phyloP scores from a whole-genome alignment of 129 eudicot species.

The Lonicera japonica region DNA sequence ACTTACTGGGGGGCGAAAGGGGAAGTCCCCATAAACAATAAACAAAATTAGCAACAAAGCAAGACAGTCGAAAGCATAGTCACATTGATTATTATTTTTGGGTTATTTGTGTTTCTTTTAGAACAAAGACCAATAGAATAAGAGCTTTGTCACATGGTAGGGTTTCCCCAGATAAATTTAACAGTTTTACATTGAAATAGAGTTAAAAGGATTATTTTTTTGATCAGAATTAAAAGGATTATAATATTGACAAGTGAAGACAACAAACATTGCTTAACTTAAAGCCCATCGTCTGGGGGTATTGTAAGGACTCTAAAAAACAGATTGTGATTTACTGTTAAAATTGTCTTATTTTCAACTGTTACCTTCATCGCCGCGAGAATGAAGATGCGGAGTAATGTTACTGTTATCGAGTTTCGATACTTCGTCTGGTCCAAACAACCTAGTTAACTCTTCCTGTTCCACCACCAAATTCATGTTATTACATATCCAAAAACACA shows the following conservation, averaged over 20 bases:
- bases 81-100: too few relatives aligned
- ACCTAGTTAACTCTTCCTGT: slow-evolving; percentile 68
- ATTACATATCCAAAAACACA: too few relatives aligned
- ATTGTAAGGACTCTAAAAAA: slow-evolving; percentile 9
- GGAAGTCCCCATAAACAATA: too few relatives aligned
- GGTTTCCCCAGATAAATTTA: slow-evolving; percentile 7
- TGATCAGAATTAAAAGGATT: too few relatives aligned
- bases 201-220: slow-evolving; percentile 13
- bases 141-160: slow-evolving; percentile 7
- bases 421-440: slow-evolving; percentile 57
- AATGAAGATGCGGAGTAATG: slow-evolving; percentile 22
- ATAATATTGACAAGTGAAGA: slow-evolving; percentile 21
- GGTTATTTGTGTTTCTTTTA: neutral
- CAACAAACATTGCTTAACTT: slow-evolving; percentile 10
- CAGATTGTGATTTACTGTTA: slow-evolving; percentile 2
- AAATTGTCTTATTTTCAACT: slow-evolving; percentile 25
- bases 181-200: slow-evolving; percentile 16
- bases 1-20: too few relatives aligned
- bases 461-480: neutral
- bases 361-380: slow-evolving; percentile 42
- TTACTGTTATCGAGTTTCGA: slow-evolving; percentile 37
- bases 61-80: neutral
- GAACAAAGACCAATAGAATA: slow-evolving; percentile 9
- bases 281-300: slow-evolving; percentile 9
- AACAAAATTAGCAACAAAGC: too few relatives aligned